Evolutionary conservation across 768 basidiomycete species (phyloP).

Genomic region (Russula dissimulans): DNA sequence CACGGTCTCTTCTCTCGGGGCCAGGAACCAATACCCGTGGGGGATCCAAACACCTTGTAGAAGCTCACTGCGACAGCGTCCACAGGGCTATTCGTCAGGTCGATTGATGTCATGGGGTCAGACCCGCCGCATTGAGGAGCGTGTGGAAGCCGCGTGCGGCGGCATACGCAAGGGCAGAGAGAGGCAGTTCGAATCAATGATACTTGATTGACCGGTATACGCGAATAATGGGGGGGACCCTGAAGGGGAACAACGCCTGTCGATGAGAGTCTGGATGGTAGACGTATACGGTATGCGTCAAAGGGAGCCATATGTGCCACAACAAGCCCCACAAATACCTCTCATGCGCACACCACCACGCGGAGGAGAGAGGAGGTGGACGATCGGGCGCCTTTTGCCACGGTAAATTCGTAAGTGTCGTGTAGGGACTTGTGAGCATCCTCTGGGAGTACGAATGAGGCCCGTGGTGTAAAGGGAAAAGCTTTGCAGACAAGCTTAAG

Average conservation of each 20-base stretch:
- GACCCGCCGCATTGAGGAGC: constrained; percentile 71
- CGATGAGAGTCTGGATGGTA: constrained; percentile 40
- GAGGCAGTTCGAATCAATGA: constrained; percentile 66
- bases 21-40: constrained; percentile 76
- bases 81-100: constrained; percentile 54
- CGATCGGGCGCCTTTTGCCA: constrained; percentile 44
- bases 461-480: constrained; percentile 53
- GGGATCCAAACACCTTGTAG: constrained; percentile 88
- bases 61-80: constrained; percentile 81
- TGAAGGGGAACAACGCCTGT: constrained; percentile 39
- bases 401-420: constrained; percentile 68
- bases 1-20: constrained; percentile 56
- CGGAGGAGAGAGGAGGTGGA: constrained; percentile 55
- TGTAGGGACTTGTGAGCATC: constrained; percentile 87
- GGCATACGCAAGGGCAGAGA: constrained; percentile 57
- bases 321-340: constrained; percentile 44
- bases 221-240: constrained; percentile 55
- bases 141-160: constrained; percentile 61
- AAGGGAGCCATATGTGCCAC: constrained; percentile 1
- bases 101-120: constrained; percentile 66
- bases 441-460: constrained; percentile 54
- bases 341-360: constrained; percentile 56
- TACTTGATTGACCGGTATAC: constrained; percentile 74
- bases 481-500: constrained; percentile 77
- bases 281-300: not conserved